Percentiles rank a stretch among this genome's conserved stretches.
These are phyloP conservation scores for Pseudocercospora pini-densiflorae DNA, from an alignment of 2,329 filamentous ascomycete species.

Conservation along the genomic window DNA sequence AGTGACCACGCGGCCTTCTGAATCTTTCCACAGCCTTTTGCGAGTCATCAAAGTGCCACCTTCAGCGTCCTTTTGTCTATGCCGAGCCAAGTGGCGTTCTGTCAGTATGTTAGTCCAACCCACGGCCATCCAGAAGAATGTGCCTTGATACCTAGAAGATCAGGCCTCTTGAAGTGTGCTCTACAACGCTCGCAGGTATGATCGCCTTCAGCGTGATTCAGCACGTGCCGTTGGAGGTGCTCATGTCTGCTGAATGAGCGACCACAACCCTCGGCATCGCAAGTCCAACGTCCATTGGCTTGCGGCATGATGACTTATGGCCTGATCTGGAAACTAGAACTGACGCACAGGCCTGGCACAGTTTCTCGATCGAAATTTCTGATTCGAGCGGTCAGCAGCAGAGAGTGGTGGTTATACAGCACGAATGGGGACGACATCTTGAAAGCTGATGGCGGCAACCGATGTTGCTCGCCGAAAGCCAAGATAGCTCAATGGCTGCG, in stretches of 20 bases:
- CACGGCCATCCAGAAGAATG: neutral
- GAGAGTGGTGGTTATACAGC: constrained; percentile 14
- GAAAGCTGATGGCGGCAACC: neutral
- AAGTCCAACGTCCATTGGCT: constrained; percentile 37
- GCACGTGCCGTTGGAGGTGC: constrained; percentile 61
- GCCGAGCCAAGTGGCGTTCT: constrained; percentile 63
- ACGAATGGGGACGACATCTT: constrained; percentile 10
- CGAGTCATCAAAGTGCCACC: constrained; percentile 60
- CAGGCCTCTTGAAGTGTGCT: constrained; percentile 65
- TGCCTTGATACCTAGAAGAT: constrained; percentile 58
- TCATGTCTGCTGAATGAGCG: constrained; percentile 63
- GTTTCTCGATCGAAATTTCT: neutral
- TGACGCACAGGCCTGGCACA: neutral
- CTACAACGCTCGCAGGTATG: constrained; percentile 63
- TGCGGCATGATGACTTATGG: constrained; percentile 14
- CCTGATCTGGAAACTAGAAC: neutral
- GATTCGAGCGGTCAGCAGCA: neutral
- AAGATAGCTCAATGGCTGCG: neutral
- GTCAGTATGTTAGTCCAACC: constrained; percentile 22
- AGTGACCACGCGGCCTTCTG: constrained; percentile 58
- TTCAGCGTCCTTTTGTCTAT: constrained; percentile 60
- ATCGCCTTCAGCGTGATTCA: constrained; percentile 61
- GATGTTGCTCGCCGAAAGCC: neutral
- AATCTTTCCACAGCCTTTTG: constrained; percentile 61
- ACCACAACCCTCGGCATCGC: constrained; percentile 53